phyloP scores from a whole-genome alignment of 345 rosid species.

The Rhizophora apiculata region DNA sequence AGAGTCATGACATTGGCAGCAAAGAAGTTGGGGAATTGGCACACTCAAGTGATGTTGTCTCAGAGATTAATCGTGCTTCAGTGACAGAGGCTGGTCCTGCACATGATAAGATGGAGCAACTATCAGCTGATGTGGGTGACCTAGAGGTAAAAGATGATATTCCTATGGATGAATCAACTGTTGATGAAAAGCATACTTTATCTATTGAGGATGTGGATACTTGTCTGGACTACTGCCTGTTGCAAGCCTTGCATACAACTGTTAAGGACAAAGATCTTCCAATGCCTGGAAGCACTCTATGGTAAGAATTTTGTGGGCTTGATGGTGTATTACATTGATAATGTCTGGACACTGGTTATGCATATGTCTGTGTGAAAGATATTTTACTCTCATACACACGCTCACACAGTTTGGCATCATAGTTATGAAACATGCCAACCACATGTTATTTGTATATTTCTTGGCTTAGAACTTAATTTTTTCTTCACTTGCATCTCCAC shows the following conservation, averaged over 20 bases:
- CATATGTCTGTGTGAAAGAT: too few relatives aligned
- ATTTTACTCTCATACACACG: too few relatives aligned
- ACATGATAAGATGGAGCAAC: constrained; percentile 27
- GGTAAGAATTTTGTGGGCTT: constrained; percentile 40
- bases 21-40: constrained; percentile 36
- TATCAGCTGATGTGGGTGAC: constrained; percentile 39
- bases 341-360: too few relatives aligned
- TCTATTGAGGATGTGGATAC: constrained; percentile 67
- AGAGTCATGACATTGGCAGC: constrained; percentile 19
- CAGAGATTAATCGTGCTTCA: constrained; percentile 23
- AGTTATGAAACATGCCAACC: too few relatives aligned
- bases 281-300: constrained; percentile 88
- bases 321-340: too few relatives aligned
- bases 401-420: too few relatives aligned
- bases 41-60: constrained; percentile 12
- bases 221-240: constrained; percentile 80
- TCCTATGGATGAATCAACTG: constrained; percentile 35
- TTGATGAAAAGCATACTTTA: constrained; percentile 44
- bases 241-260: constrained; percentile 87
- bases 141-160: constrained; percentile 40
- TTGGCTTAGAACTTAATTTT: too few relatives aligned
- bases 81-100: constrained; percentile 27
- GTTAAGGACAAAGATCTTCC: constrained; percentile 92
- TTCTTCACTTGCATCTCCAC: background rate
- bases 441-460: too few relatives aligned